Conservation (phyloP, 345 rosid species). For the Euphorbia peplus region DNA sequence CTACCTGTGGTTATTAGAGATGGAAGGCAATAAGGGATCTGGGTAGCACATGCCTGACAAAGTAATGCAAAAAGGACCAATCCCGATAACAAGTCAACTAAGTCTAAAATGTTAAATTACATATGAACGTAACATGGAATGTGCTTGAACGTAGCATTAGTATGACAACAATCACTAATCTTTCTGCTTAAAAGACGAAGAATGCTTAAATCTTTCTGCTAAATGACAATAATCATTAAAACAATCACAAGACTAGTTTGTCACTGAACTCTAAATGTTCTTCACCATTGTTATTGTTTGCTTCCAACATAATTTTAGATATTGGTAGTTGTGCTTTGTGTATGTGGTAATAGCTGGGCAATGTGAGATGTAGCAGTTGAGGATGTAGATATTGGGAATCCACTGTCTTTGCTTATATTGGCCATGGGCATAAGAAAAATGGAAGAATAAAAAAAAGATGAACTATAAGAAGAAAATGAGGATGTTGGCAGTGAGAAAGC, state of each 20-base stretch:
- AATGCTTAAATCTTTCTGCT: not conserved
- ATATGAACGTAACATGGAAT: not conserved
- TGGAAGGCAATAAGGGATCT: not conserved
- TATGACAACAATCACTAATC: too few species aligned
- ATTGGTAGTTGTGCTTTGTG: not conserved
- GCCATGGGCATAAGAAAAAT: not conserved
- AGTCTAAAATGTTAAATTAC: not conserved
- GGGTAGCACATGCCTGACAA: not conserved
- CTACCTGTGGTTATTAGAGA: not conserved
- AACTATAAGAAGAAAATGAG: not conserved
- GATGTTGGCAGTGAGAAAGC: not conserved
- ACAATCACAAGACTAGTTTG: not conserved
- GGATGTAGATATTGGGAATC: not conserved
- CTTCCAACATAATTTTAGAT: not conserved
- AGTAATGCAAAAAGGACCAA: not conserved
- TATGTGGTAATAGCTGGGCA: not conserved
- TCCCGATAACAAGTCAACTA: not conserved
- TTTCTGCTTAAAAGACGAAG: too few species aligned
- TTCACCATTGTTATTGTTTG: not conserved
- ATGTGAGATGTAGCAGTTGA: not conserved
- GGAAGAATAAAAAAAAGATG: not conserved
- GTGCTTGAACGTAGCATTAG: not conserved
- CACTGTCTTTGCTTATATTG: not conserved
- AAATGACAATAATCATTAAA: not conserved
- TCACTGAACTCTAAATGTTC: not conserved